Evolutionary conservation across 202 grass and related monocot genomes (phyloP).

Genomic region (Setaria italica): DNA sequence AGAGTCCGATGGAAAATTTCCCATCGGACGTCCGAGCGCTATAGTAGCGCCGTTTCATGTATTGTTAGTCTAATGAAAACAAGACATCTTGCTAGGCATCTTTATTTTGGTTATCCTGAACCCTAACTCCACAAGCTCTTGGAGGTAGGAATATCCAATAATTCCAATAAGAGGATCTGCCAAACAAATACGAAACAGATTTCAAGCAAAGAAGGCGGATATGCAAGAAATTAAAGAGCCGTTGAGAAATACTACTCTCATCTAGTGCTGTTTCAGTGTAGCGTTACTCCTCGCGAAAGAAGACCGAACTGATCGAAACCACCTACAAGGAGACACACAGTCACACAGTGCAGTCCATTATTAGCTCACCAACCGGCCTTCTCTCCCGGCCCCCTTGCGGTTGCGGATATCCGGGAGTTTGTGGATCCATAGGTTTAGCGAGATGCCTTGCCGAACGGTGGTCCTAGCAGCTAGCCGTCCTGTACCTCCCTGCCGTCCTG

Average conservation of each 20-base stretch:
- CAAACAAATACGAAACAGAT: no score
- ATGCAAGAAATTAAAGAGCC: neutral
- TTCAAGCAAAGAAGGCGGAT: no score
- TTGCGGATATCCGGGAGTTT: neutral
- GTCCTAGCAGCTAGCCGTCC: neutral
- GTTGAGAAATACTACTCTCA: neutral
- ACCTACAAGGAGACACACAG: neutral
- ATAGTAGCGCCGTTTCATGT: no score
- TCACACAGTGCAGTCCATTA: neutral
- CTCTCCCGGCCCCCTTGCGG: neutral
- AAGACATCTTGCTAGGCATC: no score
- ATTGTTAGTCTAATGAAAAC: no score
- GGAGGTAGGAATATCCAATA: no score
- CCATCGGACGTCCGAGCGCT: no score
- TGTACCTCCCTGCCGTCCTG: neutral
- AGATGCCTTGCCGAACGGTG: neutral
- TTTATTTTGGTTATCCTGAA: no score
- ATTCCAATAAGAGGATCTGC: no score
- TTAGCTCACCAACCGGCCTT: neutral
- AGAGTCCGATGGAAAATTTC: no score
- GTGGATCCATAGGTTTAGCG: neutral
- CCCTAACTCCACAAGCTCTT: no score
- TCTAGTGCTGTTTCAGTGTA: neutral
- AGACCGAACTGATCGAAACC: neutral
- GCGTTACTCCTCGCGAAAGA: neutral